phyloP scores from a whole-genome alignment of 139 green algal species.

The Tetradesmus obliquus region DNA sequence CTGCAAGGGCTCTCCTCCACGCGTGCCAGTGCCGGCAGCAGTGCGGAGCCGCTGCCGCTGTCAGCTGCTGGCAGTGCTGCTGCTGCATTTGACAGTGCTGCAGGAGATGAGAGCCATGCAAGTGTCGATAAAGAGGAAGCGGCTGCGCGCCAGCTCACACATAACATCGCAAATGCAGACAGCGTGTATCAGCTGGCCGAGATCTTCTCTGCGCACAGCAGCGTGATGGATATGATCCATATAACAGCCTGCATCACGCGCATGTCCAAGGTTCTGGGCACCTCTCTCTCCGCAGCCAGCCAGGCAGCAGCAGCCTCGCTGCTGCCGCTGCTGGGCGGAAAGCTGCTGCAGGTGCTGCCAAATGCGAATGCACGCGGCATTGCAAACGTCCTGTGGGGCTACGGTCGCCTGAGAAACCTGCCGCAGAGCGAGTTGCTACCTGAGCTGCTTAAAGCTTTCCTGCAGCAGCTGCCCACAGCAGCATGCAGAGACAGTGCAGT shows the following conservation, averaged over 20 bases:
- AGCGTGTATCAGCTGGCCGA: slow-evolving; percentile 27
- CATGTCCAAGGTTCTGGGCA: slow-evolving; percentile 44
- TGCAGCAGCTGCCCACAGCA: slow-evolving; percentile 10
- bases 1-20: background rate
- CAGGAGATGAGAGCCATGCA: background rate
- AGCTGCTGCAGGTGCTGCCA: slow-evolving; percentile 39
- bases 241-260: slow-evolving; percentile 48
- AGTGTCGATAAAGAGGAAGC: background rate
- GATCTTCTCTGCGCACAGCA: slow-evolving; percentile 35
- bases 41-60: background rate
- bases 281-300: background rate
- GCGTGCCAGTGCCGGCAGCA: background rate
- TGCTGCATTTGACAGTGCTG: background rate
- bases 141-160: slow-evolving; percentile 30
- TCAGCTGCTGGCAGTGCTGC: background rate
- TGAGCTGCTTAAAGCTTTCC: slow-evolving; percentile 11
- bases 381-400: slow-evolving; percentile 48
- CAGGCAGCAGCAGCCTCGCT: slow-evolving; percentile 27
- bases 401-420: slow-evolving; percentile 32
- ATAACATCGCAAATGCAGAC: slow-evolving; percentile 39
- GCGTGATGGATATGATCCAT: slow-evolving; percentile 42
- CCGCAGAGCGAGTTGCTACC: slow-evolving; percentile 12
- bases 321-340: slow-evolving; percentile 25
- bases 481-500: slow-evolving; percentile 43
- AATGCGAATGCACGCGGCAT: slow-evolving; percentile 30